These are phyloP conservation scores for Solanum aculeatissimum DNA, from an alignment of 305 asterid species.

Conservation along the genomic window DNA sequence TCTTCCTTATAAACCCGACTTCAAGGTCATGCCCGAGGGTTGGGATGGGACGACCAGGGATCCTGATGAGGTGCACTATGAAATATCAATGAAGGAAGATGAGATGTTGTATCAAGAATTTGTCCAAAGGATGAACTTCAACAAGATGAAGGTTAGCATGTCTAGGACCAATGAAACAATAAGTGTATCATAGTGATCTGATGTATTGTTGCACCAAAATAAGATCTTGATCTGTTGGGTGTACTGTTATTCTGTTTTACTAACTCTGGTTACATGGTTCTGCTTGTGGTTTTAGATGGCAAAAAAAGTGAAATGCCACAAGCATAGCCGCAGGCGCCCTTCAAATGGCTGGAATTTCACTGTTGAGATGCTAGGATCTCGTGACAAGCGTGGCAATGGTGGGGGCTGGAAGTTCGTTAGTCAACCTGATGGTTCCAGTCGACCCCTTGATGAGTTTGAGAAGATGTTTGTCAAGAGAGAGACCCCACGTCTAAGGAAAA, in stretches of 20 bases:
- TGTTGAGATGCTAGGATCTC: conserved; percentile 77
- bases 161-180: not conserved
- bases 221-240: not conserved
- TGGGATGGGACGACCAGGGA: conserved; percentile 97
- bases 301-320: conserved; percentile 67
- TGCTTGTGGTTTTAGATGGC: conserved; percentile 32
- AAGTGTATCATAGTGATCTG: not conserved
- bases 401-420: conserved; percentile 90
- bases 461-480: conserved; percentile 84
- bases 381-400: conserved; percentile 69
- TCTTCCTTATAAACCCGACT: conserved; percentile 87
- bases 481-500: conserved; percentile 65
- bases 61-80: conserved; percentile 94
- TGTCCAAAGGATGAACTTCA: conserved; percentile 68
- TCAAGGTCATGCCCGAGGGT: conserved; percentile 97
- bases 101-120: conserved; percentile 83
- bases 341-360: conserved; percentile 74
- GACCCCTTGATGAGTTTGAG: conserved; percentile 73
- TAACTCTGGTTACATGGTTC: not conserved
- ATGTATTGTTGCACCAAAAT: not conserved
- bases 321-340: conserved; percentile 84
- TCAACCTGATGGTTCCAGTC: conserved; percentile 68
- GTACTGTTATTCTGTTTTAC: not conserved
- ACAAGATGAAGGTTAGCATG: conserved; percentile 70
- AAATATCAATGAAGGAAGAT: conserved; percentile 56